These are phyloP conservation scores for Pyrenochaeta sp. DNA, from an alignment of 2,329 filamentous ascomycete genomes.

Conservation along the genomic window DNA sequence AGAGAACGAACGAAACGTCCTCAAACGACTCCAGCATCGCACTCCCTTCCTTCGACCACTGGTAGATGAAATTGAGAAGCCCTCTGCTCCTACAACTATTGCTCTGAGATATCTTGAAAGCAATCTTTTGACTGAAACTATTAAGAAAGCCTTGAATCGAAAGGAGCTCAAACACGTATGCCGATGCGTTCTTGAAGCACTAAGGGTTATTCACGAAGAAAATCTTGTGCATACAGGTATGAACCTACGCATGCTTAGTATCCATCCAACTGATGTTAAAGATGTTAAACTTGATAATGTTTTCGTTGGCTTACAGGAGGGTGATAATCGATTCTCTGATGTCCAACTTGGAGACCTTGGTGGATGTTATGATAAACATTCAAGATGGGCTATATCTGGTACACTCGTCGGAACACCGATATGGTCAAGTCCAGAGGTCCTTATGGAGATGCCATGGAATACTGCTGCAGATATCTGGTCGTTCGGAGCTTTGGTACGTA, in stretches of 20 bases:
- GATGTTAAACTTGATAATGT: conserved; percentile 51
- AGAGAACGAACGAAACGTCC: conserved; percentile 37
- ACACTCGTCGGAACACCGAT: conserved; percentile 47
- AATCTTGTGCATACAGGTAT: conserved; percentile 34
- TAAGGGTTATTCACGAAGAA: conserved; percentile 31
- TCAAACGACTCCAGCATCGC: conserved; percentile 33
- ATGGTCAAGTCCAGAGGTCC: conserved; percentile 50
- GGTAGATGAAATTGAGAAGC: conserved; percentile 38
- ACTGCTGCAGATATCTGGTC: conserved; percentile 53
- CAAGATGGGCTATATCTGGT: conserved; percentile 28
- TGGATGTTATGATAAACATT: conserved; percentile 33
- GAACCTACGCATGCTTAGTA: neutral
- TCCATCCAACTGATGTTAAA: conserved; percentile 6
- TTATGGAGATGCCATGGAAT: conserved; percentile 41
- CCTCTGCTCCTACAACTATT: conserved; percentile 25
- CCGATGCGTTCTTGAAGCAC: conserved; percentile 24
- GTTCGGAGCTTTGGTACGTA: conserved; percentile 48
- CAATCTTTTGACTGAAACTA: conserved; percentile 22
- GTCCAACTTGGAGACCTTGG: conserved; percentile 48
- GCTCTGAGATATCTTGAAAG: conserved; percentile 32
- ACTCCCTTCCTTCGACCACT: conserved; percentile 33
- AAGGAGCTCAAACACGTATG: conserved; percentile 30
- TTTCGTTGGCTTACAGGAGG: conserved; percentile 44
- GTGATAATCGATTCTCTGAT: conserved; percentile 42
- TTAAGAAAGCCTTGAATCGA: conserved; percentile 19